phyloP scores from a whole-genome alignment of 2,329 filamentous ascomycete genomes.

The Cytospora chrysosperma region DNA sequence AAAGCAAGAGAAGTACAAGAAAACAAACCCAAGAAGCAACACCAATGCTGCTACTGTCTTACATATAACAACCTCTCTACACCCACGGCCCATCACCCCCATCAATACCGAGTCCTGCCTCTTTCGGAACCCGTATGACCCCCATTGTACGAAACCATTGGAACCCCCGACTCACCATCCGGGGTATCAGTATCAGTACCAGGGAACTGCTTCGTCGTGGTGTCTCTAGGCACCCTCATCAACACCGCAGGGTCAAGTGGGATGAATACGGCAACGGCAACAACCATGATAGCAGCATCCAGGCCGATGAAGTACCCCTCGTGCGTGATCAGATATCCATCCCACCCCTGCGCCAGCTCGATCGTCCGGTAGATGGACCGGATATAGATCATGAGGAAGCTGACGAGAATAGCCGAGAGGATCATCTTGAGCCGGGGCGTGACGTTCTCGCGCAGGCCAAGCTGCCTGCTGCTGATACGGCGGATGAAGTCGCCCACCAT shows the following conservation, averaged over 20 bases:
- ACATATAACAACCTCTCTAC: background rate
- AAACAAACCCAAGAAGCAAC: background rate
- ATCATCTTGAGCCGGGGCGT: slow-evolving; percentile 30
- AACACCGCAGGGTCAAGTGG: slow-evolving; percentile 39
- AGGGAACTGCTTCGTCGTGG: background rate
- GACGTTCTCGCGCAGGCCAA: slow-evolving; percentile 32
- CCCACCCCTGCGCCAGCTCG: slow-evolving; percentile 50
- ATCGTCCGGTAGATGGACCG: slow-evolving; percentile 51
- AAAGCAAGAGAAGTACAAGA: background rate
- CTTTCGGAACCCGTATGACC: background rate
- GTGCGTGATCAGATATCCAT: slow-evolving; percentile 49
- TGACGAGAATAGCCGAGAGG: slow-evolving; percentile 40
- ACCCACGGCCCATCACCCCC: background rate
- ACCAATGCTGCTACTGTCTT: background rate
- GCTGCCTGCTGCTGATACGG: slow-evolving; percentile 31
- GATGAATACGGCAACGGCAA: slow-evolving; percentile 45
- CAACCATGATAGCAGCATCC: slow-evolving; percentile 48
- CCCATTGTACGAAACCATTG: slow-evolving; percentile 5
- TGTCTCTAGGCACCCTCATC: background rate
- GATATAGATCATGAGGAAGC: slow-evolving; percentile 44
- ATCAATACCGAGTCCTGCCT: background rate
- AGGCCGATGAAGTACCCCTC: slow-evolving; percentile 49
- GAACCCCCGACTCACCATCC: slow-evolving; percentile 2
- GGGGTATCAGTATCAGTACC: slow-evolving; percentile 10
- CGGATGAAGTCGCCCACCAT: slow-evolving; percentile 40